Percentiles rank a stretch among this genome's conserved stretches.
phyloP scores from a whole-genome alignment of 345 rosid genomes.

The Acer campestre region DNA sequence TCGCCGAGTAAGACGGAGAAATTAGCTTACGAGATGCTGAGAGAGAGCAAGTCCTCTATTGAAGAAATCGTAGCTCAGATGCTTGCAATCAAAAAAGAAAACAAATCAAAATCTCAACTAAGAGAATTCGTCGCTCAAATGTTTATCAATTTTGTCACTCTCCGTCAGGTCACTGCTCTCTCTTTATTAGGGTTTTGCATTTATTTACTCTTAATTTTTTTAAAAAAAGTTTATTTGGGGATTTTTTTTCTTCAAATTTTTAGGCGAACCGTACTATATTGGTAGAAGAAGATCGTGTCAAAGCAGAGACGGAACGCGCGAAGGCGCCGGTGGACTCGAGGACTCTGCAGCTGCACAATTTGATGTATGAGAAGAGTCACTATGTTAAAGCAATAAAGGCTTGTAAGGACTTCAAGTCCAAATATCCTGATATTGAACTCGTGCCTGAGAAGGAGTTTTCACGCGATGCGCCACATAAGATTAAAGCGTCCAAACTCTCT shows the following conservation, averaged over 20 bases:
- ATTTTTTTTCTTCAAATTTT: neutral
- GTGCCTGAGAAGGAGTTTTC: conserved; percentile 80
- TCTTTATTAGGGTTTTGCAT: conserved; percentile 24
- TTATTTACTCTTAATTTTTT: neutral
- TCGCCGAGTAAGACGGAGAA: conserved; percentile 41
- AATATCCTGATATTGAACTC: conserved; percentile 78
- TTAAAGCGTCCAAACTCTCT: conserved; percentile 57
- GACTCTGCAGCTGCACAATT: conserved; percentile 76
- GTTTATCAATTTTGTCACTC: conserved; percentile 79
- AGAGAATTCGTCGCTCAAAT: conserved; percentile 78
- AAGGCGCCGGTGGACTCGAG: conserved; percentile 83
- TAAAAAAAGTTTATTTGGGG: neutral
- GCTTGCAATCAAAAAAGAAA: conserved; percentile 61
- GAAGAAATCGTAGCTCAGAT: conserved; percentile 70
- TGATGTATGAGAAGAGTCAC: conserved; percentile 93
- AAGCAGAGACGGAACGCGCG: conserved; percentile 66
- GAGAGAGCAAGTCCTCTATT: conserved; percentile 71
- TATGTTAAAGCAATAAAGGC: conserved; percentile 83
- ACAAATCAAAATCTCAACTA: conserved; percentile 62
- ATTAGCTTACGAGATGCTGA: conserved; percentile 62
- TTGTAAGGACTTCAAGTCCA: conserved; percentile 82
- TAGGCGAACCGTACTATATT: conserved; percentile 81
- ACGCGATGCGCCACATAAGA: conserved; percentile 65
- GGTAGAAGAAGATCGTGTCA: conserved; percentile 72
- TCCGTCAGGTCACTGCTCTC: conserved; percentile 68